Conservation (phyloP, 495 filamentous ascomycete species). For the Trichoderma reesei region DNA sequence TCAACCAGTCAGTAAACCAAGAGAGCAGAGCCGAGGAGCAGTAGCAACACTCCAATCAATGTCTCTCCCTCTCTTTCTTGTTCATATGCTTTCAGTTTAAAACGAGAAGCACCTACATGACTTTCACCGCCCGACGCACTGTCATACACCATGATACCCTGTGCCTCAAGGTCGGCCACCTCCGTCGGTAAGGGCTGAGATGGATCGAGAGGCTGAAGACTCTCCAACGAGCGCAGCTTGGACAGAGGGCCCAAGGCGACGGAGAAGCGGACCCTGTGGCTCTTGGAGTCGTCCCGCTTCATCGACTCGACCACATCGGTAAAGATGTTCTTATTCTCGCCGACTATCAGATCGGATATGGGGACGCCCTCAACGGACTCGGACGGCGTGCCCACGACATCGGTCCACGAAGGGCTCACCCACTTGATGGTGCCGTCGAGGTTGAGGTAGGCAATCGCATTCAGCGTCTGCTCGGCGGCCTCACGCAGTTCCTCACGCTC, state of each 20-base stretch:
- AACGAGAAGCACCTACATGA: conserved; percentile 53
- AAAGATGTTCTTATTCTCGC: conserved; percentile 68
- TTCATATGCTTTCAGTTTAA: neutral
- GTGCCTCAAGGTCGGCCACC: conserved; percentile 71
- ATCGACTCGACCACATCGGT: conserved; percentile 74
- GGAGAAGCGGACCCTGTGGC: conserved; percentile 82
- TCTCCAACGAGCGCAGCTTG: conserved; percentile 46
- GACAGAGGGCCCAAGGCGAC: conserved; percentile 66
- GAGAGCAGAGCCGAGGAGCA: neutral
- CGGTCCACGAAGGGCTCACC: conserved; percentile 95
- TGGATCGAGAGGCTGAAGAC: conserved; percentile 35
- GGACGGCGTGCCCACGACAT: conserved; percentile 73
- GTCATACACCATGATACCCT: conserved; percentile 97
- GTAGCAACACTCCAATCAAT: neutral
- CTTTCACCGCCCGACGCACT: conserved; percentile 74
- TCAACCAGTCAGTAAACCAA: conserved; percentile 8
- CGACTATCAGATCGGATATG: conserved; percentile 70
- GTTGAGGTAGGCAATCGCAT: conserved; percentile 87
- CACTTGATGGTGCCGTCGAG: conserved; percentile 82
- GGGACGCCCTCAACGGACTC: conserved; percentile 64
- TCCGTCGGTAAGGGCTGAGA: conserved; percentile 39
- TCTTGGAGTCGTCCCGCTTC: conserved; percentile 85
- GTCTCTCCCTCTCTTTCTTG: neutral
- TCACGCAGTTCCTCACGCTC: conserved; percentile 88
- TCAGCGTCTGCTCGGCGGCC: conserved; percentile 91